Evolutionary conservation across 2,329 filamentous ascomycete species (phyloP), one percentile per base, ranked within the genome.

Genomic region (Penicillium thymicola): DNA sequence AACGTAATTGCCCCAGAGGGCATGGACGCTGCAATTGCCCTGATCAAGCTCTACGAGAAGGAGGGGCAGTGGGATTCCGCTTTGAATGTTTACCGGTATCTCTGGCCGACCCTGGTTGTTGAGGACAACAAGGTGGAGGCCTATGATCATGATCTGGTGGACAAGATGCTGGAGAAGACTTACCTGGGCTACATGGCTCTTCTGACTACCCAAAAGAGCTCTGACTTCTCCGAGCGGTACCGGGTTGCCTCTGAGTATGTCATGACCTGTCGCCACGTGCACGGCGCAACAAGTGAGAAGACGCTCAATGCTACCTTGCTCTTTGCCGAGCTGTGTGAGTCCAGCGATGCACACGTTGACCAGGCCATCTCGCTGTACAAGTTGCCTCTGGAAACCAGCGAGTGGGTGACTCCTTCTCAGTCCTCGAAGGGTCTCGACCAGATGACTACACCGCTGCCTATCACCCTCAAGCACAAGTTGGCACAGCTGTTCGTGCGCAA

Each of bases 211-310:
- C 74, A 77, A 23, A 70, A 34, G 58, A 51, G 54, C 6, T 76
- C 73, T 3, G 75, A 79, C 50, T 75, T 78, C 58, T 70, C 72
- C 1, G 68, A 78, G 28, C 70, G 76, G 16, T 79, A 81, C 60
- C 72, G 79, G 63, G 69, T 82, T 23, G 74, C 79, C 0, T 72
- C 76, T 5, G 75, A 81, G 65, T 82, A 81, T 61, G 78, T 78
- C 55, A 76, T 79, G 56, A 75, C 76, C 0, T 78, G 78, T 9
- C 73, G 71, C 32, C 74, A 70, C 30, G 65, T 76, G 34, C 75
- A 76, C 30, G 71, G 70, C 6, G 61, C 67, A 21, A 69, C 70
- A 18, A 65, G 72, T 44, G 63, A 70, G 43, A 69, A 70, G 51
- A 76, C 74, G 1, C 69, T 75, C 36, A 72, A 71, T 51, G 72